A percentile compares a stretch with the other conserved stretches of the same genome.
Evolutionary conservation across 345 rosid species (phyloP).

Genomic region (Acer yangbiense): DNA sequence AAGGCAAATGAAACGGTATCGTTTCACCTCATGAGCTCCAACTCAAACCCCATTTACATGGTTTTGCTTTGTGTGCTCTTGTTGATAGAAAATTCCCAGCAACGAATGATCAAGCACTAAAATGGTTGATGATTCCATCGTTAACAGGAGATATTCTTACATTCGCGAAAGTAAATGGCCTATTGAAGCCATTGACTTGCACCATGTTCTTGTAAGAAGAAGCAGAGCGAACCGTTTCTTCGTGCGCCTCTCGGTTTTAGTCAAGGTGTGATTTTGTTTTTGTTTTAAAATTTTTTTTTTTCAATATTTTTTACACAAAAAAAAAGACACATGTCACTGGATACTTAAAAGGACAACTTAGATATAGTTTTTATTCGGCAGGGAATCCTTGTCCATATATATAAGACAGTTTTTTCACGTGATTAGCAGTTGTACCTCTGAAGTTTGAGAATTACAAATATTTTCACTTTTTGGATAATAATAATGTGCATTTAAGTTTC

Average conservation of each 20-base stretch:
- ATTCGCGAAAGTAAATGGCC: constrained; percentile 43
- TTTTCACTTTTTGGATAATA: too few species aligned
- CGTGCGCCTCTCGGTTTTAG: constrained; percentile 35
- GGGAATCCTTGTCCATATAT: too few species aligned
- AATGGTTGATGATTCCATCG: constrained; percentile 46
- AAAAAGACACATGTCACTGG: too few species aligned
- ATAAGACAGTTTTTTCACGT: too few species aligned
- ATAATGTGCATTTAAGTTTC: too few species aligned
- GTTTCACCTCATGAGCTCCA: too few species aligned
- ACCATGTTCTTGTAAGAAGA: constrained; percentile 55
- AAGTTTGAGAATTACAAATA: too few species aligned
- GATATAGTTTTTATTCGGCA: too few species aligned
- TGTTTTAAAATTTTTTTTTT: neutral
- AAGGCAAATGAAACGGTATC: neutral
- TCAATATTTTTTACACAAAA: too few species aligned
- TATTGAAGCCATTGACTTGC: constrained; percentile 51
- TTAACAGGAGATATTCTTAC: constrained; percentile 47
- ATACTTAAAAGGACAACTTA: too few species aligned
- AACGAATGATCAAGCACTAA: neutral
- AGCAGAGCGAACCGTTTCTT: constrained; percentile 37
- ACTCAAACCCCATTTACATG: neutral
- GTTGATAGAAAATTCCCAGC: neutral
- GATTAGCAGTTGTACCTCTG: too few species aligned
- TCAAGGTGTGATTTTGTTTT: constrained; percentile 43
- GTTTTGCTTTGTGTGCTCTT: neutral